phyloP scores from a whole-genome alignment of 306 rosid species.

The Fagus sylvatica region DNA sequence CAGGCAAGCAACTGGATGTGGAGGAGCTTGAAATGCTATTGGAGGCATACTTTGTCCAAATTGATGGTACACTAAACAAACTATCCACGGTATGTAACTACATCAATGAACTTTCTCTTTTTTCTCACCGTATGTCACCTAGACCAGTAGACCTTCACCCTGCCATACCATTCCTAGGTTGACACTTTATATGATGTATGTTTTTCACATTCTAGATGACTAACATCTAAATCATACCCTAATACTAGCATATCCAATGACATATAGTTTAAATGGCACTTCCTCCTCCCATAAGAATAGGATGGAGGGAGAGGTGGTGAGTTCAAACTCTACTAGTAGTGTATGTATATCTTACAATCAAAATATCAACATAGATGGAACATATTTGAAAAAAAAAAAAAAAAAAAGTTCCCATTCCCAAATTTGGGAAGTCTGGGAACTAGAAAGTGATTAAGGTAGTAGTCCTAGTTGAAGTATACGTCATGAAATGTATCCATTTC shows the following conservation, averaged over 20 bases:
- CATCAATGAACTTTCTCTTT: not conserved
- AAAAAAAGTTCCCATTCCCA: too few relatives aligned
- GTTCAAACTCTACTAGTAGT: too few relatives aligned
- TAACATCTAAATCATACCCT: not conserved
- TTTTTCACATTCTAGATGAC: not conserved
- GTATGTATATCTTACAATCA: too few relatives aligned
- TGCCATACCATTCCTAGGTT: too few relatives aligned
- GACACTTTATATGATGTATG: not conserved
- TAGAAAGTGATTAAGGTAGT: not conserved
- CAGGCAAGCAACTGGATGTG: conserved; percentile 75
- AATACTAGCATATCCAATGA: not conserved
- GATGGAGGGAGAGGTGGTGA: too few relatives aligned
- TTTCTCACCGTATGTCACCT: not conserved
- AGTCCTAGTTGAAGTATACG: not conserved
- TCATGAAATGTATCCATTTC: not conserved
- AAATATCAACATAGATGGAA: too few relatives aligned
- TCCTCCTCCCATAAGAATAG: too few relatives aligned
- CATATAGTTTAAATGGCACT: too few relatives aligned
- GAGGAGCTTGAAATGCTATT: conserved; percentile 99
- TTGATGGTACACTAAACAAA: conserved; percentile 86
- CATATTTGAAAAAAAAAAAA: too few relatives aligned
- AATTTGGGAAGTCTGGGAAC: too few relatives aligned
- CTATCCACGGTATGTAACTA: conserved; percentile 52
- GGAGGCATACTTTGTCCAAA: conserved; percentile 97
- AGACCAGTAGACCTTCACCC: too few relatives aligned